phyloP scores from a whole-genome alignment of 768 basidiomycete species.

The Rhodocollybia butyracea region DNA sequence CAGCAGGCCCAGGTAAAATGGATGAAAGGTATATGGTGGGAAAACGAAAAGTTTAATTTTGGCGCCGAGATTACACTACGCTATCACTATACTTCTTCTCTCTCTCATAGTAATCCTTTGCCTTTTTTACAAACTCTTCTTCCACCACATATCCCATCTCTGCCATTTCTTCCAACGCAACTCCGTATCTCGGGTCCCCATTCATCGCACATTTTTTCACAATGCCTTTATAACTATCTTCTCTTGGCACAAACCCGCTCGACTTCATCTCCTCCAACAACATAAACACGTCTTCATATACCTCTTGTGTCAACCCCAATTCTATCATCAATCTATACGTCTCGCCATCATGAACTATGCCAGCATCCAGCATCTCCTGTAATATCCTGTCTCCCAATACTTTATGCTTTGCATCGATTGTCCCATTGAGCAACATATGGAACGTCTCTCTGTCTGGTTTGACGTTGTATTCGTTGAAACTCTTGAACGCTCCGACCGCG shows the following conservation, averaged over 20 bases:
- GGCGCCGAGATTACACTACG: too few relatives aligned
- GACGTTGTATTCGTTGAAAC: constrained; percentile 50
- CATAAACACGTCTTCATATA: constrained; percentile 85
- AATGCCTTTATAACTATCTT: constrained; percentile 55
- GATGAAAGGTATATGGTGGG: too few relatives aligned
- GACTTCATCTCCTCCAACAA: constrained; percentile 89
- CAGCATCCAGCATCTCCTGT: constrained; percentile 58
- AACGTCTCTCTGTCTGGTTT: constrained; percentile 62
- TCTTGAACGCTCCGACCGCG: constrained; percentile 74
- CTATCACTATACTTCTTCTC: too few relatives aligned
- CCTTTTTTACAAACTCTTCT: constrained; percentile 13
- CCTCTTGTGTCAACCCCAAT: constrained; percentile 66
- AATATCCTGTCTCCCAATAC: constrained; percentile 68
- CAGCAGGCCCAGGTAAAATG: too few relatives aligned
- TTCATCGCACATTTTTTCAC: constrained; percentile 51
- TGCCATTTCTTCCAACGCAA: constrained; percentile 71
- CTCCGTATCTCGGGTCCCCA: constrained; percentile 58
- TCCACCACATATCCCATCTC: constrained; percentile 49
- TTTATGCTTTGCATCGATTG: constrained; percentile 54
- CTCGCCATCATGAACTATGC: constrained; percentile 49
- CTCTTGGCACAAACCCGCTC: constrained; percentile 50
- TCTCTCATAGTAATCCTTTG: too few relatives aligned
- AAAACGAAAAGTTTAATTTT: too few relatives aligned
- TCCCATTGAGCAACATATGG: constrained; percentile 66
- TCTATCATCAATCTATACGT: constrained; percentile 69